Percentiles rank a stretch among this genome's conserved stretches.
phyloP scores from a whole-genome alignment of 352 stramenopile genomes.

The Globisporangium paroecandrum region DNA sequence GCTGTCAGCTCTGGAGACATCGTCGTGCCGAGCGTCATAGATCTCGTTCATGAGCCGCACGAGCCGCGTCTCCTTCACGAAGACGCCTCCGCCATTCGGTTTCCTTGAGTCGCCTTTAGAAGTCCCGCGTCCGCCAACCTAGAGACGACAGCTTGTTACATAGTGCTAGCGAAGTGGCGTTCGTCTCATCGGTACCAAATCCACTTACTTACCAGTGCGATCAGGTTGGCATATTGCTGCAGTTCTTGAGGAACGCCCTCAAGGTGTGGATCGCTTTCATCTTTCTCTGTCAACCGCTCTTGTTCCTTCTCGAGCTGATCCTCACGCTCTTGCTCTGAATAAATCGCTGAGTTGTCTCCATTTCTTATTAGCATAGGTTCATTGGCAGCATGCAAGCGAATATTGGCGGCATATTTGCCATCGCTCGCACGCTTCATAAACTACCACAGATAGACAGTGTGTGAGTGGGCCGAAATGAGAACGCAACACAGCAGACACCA shows the following conservation, averaged over 20 bases:
- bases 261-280: not conserved
- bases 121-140: not conserved
- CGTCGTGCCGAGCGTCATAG: slow-evolving; percentile 54
- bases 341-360: not conserved
- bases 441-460: slow-evolving; percentile 22
- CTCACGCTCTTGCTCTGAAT: not conserved
- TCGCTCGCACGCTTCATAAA: slow-evolving; percentile 50
- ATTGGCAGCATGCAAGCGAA: slow-evolving; percentile 27
- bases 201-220: slow-evolving; percentile 33
- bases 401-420: slow-evolving; percentile 51
- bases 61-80: slow-evolving; percentile 46
- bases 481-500: not conserved
- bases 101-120: not conserved
- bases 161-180: not conserved
- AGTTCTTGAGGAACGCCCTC: slow-evolving; percentile 9
- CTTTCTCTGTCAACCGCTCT: not conserved
- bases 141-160: not conserved
- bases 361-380: not conserved
- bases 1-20: slow-evolving; percentile 20
- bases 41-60: slow-evolving; percentile 64
- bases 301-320: not conserved
- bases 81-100: slow-evolving; percentile 7
- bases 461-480: not conserved
- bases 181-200: not conserved
- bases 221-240: slow-evolving; percentile 33